Evolutionary conservation across 495 filamentous ascomycete species (phyloP), one percentile per base, ranked within the genome.

Genomic region (Pseudevernia furfuracea): DNA sequence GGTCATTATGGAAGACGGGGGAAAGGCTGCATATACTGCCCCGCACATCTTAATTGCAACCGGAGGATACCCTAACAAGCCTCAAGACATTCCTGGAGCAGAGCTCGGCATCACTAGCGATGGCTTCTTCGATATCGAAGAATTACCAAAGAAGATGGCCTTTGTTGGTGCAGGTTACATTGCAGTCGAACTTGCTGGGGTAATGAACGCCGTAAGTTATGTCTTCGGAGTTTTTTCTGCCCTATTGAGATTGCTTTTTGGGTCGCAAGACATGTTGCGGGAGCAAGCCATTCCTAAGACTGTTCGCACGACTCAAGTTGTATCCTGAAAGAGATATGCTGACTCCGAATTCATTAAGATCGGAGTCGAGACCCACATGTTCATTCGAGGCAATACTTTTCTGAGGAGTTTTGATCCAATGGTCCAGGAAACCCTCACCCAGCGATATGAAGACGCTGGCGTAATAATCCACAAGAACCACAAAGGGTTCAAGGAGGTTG

Each of bases 81-180:
- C 82, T 39, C 62, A 65, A 36, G 65, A 72, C 25, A 71, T 83
- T 8, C 73, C 80, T 65, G 83, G 83, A 25, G 74, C 80, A 23
- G 77, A 84, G 66, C 76, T 79, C 71, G 83, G 82, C 53, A 86
- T 86, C 67, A 84, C 79, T 32, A 85, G 79, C 69, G 83, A 85
- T 65, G 94, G 92, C 39, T 98, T 98, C 79, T 97, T 97, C 77
- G 92, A 95, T 69, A 88, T 98, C 61, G 88, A 91, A 71, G 82
- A 83, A 23, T 84, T 93, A 44, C 94, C 94, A 25, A 92, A 92
- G 74, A 95, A 91, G 80, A 84, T 96, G 23, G 94, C 91, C 23
- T 83, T 96, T 52, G 88, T 96, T n/a, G 94, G 94, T 57, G 92
- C 92, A 19, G 94, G 94, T 28, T 98, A 98, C 75, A 97, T 98